A percentile compares a stretch with the other conserved stretches of the same genome.
Conservation (phyloP, 441 rosid species). For the Mallotus japonicus region DNA sequence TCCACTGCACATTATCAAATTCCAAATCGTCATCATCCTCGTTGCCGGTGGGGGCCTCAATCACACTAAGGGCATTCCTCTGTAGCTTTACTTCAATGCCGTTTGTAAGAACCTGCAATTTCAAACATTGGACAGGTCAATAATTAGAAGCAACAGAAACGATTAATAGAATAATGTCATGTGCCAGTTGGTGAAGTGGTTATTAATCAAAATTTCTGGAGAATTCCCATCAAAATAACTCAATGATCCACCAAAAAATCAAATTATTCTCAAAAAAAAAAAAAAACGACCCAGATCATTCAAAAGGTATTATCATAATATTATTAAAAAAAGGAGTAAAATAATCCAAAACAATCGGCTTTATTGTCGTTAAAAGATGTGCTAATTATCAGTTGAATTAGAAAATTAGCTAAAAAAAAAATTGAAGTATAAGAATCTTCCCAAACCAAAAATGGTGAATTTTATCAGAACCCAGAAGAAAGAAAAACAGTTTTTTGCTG, state of each 20-base stretch:
- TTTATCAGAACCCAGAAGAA: constrained; percentile 1
- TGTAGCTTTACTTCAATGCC: constrained; percentile 97
- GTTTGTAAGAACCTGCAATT: constrained; percentile 80
- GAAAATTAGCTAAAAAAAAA: neutral
- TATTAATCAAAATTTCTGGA: no score
- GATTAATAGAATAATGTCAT: no score
- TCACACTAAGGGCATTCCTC: constrained; percentile 93
- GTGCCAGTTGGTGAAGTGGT: no score
- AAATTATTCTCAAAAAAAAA: neutral
- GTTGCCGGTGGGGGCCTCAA: constrained; percentile 90
- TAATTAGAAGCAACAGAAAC: constrained; percentile 8
- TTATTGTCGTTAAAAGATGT: constrained; percentile 8
- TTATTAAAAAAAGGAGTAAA: neutral
- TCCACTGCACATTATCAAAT: constrained; percentile 63
- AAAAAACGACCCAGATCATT: neutral
- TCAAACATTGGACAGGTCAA: constrained; percentile 16
- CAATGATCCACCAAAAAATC: neutral
- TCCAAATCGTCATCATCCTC: constrained; percentile 77
- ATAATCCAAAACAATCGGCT: neutral
- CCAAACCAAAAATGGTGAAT: neutral
- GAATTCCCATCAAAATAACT: neutral
- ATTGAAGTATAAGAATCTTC: neutral
- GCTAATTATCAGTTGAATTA: neutral
- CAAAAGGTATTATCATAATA: neutral
- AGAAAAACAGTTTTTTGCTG: neutral